phyloP scores from a whole-genome alignment of 2,329 filamentous ascomycete species.

The Alternaria rosae region DNA sequence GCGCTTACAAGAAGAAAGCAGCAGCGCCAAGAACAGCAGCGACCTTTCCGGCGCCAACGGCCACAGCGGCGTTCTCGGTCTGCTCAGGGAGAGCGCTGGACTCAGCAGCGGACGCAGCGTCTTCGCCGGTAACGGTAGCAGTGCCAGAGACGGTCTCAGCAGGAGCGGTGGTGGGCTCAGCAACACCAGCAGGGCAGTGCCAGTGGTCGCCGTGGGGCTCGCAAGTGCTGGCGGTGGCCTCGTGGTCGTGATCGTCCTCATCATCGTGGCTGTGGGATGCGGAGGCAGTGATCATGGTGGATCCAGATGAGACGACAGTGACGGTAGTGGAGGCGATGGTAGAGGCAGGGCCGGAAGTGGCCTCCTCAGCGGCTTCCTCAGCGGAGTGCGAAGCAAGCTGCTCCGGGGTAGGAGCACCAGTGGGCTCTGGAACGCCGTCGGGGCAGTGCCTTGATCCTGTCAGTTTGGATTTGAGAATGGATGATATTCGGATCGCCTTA shows the following conservation, averaged over 20 bases:
- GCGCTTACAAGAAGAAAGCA: conserved; percentile 10
- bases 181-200: conserved; percentile 37
- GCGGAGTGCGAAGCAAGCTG: conserved; percentile 10
- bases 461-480: not conserved
- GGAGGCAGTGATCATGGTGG: conserved; percentile 1
- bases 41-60: not conserved
- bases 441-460: conserved; percentile 13
- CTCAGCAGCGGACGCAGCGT: conserved; percentile 5
- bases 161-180: conserved; percentile 31
- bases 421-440: conserved; percentile 16
- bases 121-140: conserved; percentile 10
- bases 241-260: conserved; percentile 32
- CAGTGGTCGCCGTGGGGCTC: conserved; percentile 39
- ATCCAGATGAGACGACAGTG: conserved; percentile 7
- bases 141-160: conserved; percentile 3
- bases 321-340: not conserved
- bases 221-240: conserved; percentile 36
- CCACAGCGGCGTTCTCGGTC: conserved; percentile 9
- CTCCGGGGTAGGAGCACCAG: conserved; percentile 9
- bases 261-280: conserved; percentile 19
- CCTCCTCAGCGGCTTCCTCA: conserved; percentile 3
- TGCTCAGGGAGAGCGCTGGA: conserved; percentile 15
- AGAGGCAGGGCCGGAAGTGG: not conserved
- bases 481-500: conserved; percentile 7
- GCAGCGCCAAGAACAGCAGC: conserved; percentile 9